Conservation (phyloP, 192 early-diverging fungal species). For the Anaeromyces robustus region DNA sequence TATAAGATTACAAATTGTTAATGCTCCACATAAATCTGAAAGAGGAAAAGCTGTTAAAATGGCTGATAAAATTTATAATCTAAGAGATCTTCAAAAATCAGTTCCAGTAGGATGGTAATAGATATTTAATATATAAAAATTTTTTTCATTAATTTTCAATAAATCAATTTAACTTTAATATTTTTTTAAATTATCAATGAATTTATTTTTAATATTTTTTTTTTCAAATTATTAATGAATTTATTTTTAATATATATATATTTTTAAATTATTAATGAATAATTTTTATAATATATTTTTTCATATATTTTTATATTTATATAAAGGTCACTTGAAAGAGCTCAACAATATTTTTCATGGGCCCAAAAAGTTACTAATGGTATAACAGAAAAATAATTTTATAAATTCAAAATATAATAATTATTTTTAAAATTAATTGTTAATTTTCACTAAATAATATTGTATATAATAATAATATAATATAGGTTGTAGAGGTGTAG, state of each 20-base stretch:
- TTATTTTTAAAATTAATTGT: too few relatives aligned
- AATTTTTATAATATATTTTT: background rate
- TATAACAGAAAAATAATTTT: background rate
- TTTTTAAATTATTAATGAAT: background rate
- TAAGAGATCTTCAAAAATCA: conserved; percentile 24
- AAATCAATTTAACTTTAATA: too few relatives aligned
- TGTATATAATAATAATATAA: too few relatives aligned
- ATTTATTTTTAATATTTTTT: too few relatives aligned
- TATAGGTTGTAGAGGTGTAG: conserved; percentile 18
- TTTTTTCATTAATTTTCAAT: too few relatives aligned
- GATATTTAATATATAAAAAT: too few relatives aligned
- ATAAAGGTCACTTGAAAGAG: conserved; percentile 16
- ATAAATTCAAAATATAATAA: background rate
- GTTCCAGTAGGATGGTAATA: conserved; percentile 30
- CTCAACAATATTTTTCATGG: conserved; percentile 42
- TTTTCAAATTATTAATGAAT: too few relatives aligned
- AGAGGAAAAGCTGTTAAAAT: conserved; percentile 46
- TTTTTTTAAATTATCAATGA: too few relatives aligned
- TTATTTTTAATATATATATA: background rate
- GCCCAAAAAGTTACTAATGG: conserved; percentile 40
- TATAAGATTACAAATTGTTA: conserved; percentile 27
- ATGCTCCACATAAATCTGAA: conserved; percentile 24
- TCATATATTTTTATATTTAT: too few relatives aligned
- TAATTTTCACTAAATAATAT: too few relatives aligned
- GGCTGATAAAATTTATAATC: conserved; percentile 49